Evolutionary conservation across 176 grass and related monocot species (phyloP).

Genomic region (Tillandsia fasciculata): DNA sequence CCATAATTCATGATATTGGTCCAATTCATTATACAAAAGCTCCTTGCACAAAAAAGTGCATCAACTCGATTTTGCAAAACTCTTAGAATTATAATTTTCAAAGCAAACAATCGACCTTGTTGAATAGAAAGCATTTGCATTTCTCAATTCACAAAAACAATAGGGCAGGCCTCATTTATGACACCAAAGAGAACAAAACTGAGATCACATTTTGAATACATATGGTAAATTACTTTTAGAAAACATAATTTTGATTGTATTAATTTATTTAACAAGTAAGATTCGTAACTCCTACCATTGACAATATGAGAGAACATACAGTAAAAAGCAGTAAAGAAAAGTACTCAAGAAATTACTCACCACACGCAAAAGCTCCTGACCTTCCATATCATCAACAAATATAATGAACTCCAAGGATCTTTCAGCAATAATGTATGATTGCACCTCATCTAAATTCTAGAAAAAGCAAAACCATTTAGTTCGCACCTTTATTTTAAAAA

Average conservation of each 20-base stretch:
- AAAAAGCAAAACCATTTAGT: not conserved
- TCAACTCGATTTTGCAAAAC: not conserved
- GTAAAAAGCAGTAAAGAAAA: not conserved
- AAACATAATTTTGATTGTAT: not conserved
- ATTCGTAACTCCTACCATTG: conserved; percentile 7
- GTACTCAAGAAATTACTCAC: conserved; percentile 38
- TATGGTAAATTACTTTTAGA: not conserved
- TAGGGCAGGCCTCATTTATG: not conserved
- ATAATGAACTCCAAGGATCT: conserved; percentile 31
- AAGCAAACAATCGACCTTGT: too few relatives aligned
- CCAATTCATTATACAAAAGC: too few relatives aligned
- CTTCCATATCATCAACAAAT: conserved; percentile 25
- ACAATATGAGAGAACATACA: not conserved
- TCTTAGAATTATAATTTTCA: too few relatives aligned
- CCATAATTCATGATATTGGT: too few relatives aligned
- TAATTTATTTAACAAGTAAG: not conserved
- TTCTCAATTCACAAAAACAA: not conserved
- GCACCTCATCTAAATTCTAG: conserved; percentile 69
- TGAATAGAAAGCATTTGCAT: not conserved
- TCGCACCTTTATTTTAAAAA: not conserved
- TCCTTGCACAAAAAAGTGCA: not conserved
- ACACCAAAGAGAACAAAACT: not conserved
- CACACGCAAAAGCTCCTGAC: conserved; percentile 43
- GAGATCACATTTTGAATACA: not conserved
- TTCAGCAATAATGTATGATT: conserved; percentile 77